Conservation (phyloP, 164 flowering plant genomes). For the Chimonanthus salicifolius region DNA sequence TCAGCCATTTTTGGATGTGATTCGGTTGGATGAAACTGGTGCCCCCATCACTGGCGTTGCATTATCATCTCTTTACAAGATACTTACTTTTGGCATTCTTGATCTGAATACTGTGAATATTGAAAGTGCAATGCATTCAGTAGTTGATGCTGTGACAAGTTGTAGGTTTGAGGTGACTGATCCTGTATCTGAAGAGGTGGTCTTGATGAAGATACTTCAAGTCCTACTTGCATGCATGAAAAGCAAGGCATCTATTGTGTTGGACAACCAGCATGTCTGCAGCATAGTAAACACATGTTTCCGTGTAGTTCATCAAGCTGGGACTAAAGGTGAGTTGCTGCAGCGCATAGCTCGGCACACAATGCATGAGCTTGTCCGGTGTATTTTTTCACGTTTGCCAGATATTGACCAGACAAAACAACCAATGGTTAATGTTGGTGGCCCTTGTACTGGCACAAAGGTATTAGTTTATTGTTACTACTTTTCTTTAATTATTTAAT, state of each 20-base stretch:
- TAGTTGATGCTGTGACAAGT: constrained; percentile 49
- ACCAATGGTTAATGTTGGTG: constrained; percentile 11
- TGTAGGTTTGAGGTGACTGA: constrained; percentile 55
- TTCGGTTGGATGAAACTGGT: constrained; percentile 49
- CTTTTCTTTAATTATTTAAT: neutral
- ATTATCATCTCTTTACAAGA: constrained; percentile 41
- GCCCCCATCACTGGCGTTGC: constrained; percentile 52
- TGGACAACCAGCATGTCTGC: constrained; percentile 52
- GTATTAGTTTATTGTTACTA: constrained; percentile 6
- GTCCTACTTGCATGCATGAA: constrained; percentile 52
- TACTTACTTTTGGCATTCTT: constrained; percentile 33
- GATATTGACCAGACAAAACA: constrained; percentile 18
- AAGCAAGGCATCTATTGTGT: constrained; percentile 34
- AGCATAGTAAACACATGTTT: constrained; percentile 48
- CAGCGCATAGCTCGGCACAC: constrained; percentile 52
- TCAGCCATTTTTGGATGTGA: constrained; percentile 45
- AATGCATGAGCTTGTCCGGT: constrained; percentile 47
- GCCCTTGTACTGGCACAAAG: constrained; percentile 17
- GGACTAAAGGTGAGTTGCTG: constrained; percentile 43
- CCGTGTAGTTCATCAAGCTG: constrained; percentile 48
- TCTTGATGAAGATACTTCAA: constrained; percentile 45
- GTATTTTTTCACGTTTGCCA: constrained; percentile 35
- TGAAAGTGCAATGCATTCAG: constrained; percentile 35
- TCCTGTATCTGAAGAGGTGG: constrained; percentile 50
- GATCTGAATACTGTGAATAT: constrained; percentile 35